Evolutionary conservation across 2,329 filamentous ascomycete genomes (phyloP).

Genomic region (Ophiostoma montium): DNA sequence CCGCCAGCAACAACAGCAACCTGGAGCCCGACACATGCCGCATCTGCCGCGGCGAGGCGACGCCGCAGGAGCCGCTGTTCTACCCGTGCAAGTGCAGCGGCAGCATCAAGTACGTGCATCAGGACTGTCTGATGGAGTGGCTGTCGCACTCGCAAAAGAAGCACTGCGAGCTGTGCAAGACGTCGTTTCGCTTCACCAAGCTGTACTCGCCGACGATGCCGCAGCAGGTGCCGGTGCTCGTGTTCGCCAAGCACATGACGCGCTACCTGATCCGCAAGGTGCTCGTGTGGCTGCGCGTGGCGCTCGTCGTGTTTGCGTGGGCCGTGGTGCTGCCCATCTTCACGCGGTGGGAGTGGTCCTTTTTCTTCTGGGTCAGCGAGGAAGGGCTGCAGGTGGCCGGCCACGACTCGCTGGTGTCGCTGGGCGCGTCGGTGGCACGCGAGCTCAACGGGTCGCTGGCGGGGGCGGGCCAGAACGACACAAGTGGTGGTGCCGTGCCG

Average conservation of each 20-base stretch:
- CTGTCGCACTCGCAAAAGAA: slow-evolving; percentile 98
- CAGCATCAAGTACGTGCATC: slow-evolving; percentile 96
- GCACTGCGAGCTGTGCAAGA: slow-evolving; percentile 98
- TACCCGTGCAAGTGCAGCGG: slow-evolving; percentile 98
- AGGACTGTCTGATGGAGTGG: slow-evolving; percentile 98
- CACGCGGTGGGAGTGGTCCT: slow-evolving; percentile 84
- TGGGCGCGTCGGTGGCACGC: no score
- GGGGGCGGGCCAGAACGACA: no score
- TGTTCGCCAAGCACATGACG: slow-evolving; percentile 68
- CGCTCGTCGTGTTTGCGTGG: slow-evolving; percentile 77
- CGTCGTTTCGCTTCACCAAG: slow-evolving; percentile 94
- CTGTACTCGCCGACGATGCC: slow-evolving; percentile 95
- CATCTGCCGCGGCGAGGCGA: slow-evolving; percentile 86
- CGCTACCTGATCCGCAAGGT: slow-evolving; percentile 59
- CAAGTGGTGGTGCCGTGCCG: no score
- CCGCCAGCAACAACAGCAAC: no score
- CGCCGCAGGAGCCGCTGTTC: slow-evolving; percentile 72
- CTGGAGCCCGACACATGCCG: slow-evolving; percentile 71
- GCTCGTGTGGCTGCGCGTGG: slow-evolving; percentile 62
- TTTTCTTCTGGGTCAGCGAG: slow-evolving; percentile 90
- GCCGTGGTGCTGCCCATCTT: slow-evolving; percentile 75
- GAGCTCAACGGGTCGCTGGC: background rate
- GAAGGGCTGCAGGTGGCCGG: slow-evolving; percentile 33
- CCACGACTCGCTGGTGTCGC: no score
- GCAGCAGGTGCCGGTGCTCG: slow-evolving; percentile 57